Evolutionary conservation across 2,329 filamentous ascomycete species (phyloP).

Genomic region (Pseudogymnoascus sp.): DNA sequence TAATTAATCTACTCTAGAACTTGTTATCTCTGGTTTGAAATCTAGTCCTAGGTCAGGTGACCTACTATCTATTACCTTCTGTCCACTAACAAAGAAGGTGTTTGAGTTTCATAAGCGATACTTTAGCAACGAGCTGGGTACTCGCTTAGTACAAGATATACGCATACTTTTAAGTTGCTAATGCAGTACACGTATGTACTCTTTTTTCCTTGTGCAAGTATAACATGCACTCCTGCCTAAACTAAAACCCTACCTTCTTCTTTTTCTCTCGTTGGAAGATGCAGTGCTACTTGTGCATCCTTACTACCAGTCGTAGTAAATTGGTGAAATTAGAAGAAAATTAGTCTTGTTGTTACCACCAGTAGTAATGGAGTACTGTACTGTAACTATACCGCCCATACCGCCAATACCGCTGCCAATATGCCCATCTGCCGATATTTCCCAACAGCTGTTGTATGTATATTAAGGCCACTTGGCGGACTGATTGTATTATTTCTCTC

Average conservation of each 20-base stretch:
- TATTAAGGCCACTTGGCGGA: background rate
- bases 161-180: background rate
- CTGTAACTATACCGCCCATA: background rate
- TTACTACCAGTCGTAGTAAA: background rate
- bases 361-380: background rate
- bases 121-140: background rate
- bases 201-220: background rate
- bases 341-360: background rate
- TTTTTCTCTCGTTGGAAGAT: background rate
- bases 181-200: background rate
- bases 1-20: no score
- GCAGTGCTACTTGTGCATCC: background rate
- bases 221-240: slow-evolving; percentile 4
- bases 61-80: background rate
- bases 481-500: background rate
- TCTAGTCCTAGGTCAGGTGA: background rate
- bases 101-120: background rate
- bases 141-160: background rate
- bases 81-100: slow-evolving; percentile 5
- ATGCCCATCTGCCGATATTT: background rate
- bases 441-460: background rate
- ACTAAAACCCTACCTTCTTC: slow-evolving; percentile 1
- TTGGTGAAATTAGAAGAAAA: background rate
- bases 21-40: no score
- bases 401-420: background rate